Evolutionary conservation across 2,329 filamentous ascomycete genomes (phyloP), one percentile per base, ranked within the genome.

Genomic region (Pseudogymnoascus sp.): DNA sequence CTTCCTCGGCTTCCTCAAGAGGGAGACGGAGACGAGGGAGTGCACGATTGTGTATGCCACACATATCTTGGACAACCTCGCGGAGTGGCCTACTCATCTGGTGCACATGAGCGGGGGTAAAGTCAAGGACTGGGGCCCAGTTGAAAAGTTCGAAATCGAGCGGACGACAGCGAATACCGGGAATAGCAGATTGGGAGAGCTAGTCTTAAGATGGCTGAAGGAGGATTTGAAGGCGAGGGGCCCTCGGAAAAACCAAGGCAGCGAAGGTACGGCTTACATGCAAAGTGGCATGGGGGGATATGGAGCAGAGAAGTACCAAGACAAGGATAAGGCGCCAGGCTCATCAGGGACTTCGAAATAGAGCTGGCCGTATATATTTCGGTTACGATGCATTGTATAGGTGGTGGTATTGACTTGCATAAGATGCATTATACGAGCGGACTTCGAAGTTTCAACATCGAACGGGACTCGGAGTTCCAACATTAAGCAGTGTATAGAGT

Each of bases 31-130:
- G 77, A 79, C 73, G 6, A 81, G 93, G 62, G 81, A 86, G 40
- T 97, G 93, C 73, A 97, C 95, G 4, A 90, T 99, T 70, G 92
- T 99, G 31, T 99, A 99, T 74, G 95, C 95, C 6, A 99, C 95
- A 12, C 95, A 99, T 76, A 97, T 99, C 67, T 78, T 99, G 69
- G 95, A 99, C 74, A 97, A 97, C 74, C 79, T 99, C 61, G 92
- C 92, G 0, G 87, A 88, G 18, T 99, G 95, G 95, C 95, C 95
- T 5, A 96, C 90, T 0, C 93, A 99, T 77, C 80, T 99, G 39
- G 93, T 96, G 60, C 93, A 97, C 75, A 97, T 99, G 93, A 88
- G 92, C 73, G 75, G 96, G 57, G 95, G 95, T 29, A 85, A 82
- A 66, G 88, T 97, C 67, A 93, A 91, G 80, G 90, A 96, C 75